Evolutionary conservation across 192 early-diverging fungal species (phyloP).

Genomic region (Backusella parvicylindrica): DNA sequence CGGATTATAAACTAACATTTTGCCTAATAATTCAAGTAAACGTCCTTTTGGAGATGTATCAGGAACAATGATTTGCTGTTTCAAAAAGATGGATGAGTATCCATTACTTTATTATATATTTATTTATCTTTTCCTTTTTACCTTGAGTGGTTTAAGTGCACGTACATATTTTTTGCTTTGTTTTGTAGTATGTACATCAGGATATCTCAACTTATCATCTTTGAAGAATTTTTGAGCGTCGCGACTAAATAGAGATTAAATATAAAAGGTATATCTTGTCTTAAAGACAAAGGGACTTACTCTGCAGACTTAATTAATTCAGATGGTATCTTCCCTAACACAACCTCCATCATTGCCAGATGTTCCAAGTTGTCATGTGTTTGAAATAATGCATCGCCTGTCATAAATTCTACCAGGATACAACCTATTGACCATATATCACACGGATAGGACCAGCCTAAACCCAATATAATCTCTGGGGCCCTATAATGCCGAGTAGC

Average conservation of each 20-base stretch:
- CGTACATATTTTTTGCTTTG: slow-evolving; percentile 63
- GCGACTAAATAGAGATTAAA: slow-evolving; percentile 26
- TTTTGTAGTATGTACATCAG: slow-evolving; percentile 51
- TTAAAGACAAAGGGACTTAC: slow-evolving; percentile 23
- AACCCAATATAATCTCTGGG: slow-evolving; percentile 90
- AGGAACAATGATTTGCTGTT: slow-evolving; percentile 46
- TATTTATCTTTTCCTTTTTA: slow-evolving; percentile 21
- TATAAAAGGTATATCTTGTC: not conserved
- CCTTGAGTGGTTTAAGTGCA: slow-evolving; percentile 51
- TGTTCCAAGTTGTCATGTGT: slow-evolving; percentile 98
- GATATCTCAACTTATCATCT: slow-evolving; percentile 47
- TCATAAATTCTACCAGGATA: slow-evolving; percentile 94
- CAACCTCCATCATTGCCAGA: slow-evolving; percentile 93
- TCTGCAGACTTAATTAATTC: slow-evolving; percentile 54
- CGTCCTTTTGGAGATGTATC: slow-evolving; percentile 39
- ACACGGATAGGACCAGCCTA: slow-evolving; percentile 96
- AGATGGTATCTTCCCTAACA: slow-evolving; percentile 77
- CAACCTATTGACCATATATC: slow-evolving; percentile 99
- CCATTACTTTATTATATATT: not conserved
- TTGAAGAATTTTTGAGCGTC: slow-evolving; percentile 56
- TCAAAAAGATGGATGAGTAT: slow-evolving; percentile 9
- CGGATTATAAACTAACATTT: slow-evolving; percentile 81
- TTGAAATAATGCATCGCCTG: slow-evolving; percentile 96
- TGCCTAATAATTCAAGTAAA: slow-evolving; percentile 70
- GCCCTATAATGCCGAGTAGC: slow-evolving; percentile 96